Percentiles rank a stretch among this genome's conserved stretches.
Conservation (phyloP, 2,329 filamentous ascomycete genomes). For the Escovopsis weberi region DNA sequence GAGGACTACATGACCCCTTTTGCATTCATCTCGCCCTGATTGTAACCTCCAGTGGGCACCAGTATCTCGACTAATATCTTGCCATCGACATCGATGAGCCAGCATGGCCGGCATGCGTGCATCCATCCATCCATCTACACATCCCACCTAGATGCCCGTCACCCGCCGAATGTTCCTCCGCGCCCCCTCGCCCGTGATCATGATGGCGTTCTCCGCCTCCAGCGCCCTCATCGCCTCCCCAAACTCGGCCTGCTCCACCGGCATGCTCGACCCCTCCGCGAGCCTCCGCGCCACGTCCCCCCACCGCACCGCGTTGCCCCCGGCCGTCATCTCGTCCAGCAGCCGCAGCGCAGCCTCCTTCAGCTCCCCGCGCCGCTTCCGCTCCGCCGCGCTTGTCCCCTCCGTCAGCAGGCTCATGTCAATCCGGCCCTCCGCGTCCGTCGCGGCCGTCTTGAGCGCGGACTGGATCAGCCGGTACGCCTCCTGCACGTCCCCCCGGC, state of each 20-base stretch:
- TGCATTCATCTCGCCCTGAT: too few relatives aligned
- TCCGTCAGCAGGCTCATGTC: conserved; percentile 95
- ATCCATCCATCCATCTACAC: too few relatives aligned
- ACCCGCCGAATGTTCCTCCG: conserved; percentile 71
- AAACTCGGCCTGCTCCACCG: conserved; percentile 69
- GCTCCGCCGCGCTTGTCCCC: conserved; percentile 79
- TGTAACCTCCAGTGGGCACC: too few relatives aligned
- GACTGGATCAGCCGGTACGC: conserved; percentile 86
- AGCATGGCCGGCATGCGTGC: too few relatives aligned
- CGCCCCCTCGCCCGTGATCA: conserved; percentile 70
- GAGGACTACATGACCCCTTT: too few relatives aligned
- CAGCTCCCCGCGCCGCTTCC: conserved; percentile 68
- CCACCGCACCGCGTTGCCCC: conserved; percentile 56
- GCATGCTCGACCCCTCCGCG: conserved; percentile 53
- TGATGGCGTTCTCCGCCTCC: conserved; percentile 73
- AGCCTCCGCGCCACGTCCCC: conserved; percentile 63
- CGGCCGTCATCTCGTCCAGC: conserved; percentile 66
- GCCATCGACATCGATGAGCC: too few relatives aligned
- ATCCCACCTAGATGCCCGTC: conserved; percentile 26
- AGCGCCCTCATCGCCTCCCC: conserved; percentile 63
- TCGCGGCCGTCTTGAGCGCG: conserved; percentile 93
- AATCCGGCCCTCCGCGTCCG: conserved; percentile 80
- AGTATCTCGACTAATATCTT: too few relatives aligned
- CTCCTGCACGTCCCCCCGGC: conserved; percentile 70
- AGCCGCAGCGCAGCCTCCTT: conserved; percentile 62